phyloP scores from a whole-genome alignment of 139 green algal species.

The Auxenochlorella pyrenoidosa region DNA sequence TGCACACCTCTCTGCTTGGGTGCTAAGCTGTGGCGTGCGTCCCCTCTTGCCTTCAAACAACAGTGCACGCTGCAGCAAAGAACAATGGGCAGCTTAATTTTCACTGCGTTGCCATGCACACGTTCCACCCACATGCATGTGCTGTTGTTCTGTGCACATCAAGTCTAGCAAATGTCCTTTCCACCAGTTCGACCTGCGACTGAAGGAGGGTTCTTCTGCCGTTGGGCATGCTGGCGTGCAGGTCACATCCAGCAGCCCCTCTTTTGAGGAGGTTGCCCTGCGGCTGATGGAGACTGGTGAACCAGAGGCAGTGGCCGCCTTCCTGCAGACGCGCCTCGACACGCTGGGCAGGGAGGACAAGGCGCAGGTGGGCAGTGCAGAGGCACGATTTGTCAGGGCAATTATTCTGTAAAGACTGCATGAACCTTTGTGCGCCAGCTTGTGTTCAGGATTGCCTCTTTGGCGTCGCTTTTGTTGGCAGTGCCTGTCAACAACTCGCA shows the following conservation, averaged over 20 bases:
- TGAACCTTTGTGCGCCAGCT: no score
- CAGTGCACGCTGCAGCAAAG: no score
- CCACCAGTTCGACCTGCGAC: no score
- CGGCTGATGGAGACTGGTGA: conserved; percentile 72
- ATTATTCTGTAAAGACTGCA: no score
- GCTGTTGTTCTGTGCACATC: background rate
- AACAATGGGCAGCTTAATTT: background rate
- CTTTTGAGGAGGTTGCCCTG: conserved; percentile 92
- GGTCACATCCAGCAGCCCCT: conserved; percentile 51
- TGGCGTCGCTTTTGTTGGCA: no score
- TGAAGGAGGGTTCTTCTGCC: background rate
- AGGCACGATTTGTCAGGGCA: no score
- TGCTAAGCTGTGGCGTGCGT: no score
- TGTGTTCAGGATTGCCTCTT: no score
- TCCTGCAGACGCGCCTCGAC: conserved; percentile 65
- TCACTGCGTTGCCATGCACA: no score
- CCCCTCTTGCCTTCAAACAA: no score
- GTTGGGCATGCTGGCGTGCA: conserved; percentile 3
- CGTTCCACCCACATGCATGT: no score
- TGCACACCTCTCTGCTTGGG: background rate
- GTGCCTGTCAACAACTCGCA: background rate
- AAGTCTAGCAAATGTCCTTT: background rate
- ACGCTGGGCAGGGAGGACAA: conserved; percentile 63
- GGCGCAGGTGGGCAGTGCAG: conserved; percentile 26
- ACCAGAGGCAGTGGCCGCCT: conserved; percentile 62